phyloP scores from a whole-genome alignment of 805 yeast species.

The Myxozyma neglecta region DNA sequence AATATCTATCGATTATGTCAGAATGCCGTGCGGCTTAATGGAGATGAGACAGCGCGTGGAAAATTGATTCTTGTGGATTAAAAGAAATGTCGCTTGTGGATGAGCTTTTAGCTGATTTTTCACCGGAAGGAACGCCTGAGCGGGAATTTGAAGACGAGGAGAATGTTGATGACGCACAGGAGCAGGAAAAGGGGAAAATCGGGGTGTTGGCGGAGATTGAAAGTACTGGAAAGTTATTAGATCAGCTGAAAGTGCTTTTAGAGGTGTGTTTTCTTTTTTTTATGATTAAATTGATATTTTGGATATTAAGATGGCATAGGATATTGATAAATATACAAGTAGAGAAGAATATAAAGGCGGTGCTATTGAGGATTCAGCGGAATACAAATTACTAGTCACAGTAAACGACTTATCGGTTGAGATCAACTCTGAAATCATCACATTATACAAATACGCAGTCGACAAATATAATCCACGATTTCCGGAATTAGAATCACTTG shows the following conservation, averaged over 20 bases:
- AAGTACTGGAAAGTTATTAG: constrained; percentile 14
- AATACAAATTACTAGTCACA: constrained; percentile 52
- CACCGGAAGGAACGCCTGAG: constrained; percentile 22
- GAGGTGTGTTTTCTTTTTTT: no score
- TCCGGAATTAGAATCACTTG: constrained; percentile 66
- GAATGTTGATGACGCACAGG: neutral
- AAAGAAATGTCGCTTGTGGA: constrained; percentile 42
- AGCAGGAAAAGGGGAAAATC: constrained; percentile 9
- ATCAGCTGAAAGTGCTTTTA: constrained; percentile 15
- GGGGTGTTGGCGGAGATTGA: constrained; percentile 20
- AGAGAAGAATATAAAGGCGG: constrained; percentile 35
- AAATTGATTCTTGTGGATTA: neutral
- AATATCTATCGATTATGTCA: no score
- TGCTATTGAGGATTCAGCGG: constrained; percentile 42
- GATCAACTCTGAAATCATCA: constrained; percentile 54
- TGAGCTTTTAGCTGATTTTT: constrained; percentile 44
- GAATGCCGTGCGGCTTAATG: neutral
- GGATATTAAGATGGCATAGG: neutral
- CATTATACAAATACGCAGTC: constrained; percentile 52
- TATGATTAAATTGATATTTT: no score
- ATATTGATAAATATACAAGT: constrained; percentile 18
- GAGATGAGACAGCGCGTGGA: neutral
- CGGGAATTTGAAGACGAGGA: constrained; percentile 31
- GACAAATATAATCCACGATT: constrained; percentile 60
- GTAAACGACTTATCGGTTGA: constrained; percentile 58